These are phyloP conservation scores for Craterostigma plantagineum DNA, from an alignment of 257 asterid genomes.

Conservation along the genomic window DNA sequence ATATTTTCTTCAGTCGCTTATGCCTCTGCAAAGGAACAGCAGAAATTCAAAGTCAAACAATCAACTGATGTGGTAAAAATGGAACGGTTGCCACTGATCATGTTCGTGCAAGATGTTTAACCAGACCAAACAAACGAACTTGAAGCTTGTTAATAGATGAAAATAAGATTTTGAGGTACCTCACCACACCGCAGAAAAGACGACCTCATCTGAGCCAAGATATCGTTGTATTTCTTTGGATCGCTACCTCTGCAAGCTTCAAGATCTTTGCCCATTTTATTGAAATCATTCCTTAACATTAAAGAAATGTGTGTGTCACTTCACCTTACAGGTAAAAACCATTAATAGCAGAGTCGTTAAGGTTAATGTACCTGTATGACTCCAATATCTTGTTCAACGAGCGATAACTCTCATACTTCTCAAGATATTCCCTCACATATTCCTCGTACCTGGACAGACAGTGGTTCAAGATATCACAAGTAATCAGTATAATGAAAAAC, in stretches of 20 bases:
- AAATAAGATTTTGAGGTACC: no score
- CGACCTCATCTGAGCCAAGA: constrained; percentile 39
- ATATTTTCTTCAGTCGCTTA: constrained; percentile 60
- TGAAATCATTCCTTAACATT: constrained; percentile 48
- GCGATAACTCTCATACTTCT: constrained; percentile 53
- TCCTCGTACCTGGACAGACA: constrained; percentile 44
- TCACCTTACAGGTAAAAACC: not conserved
- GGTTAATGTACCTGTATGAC: constrained; percentile 48
- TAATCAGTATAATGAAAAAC: no score
- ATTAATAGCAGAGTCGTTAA: constrained; percentile 9
- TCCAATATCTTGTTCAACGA: constrained; percentile 54
- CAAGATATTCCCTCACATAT: constrained; percentile 77
- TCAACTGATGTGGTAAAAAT: not conserved
- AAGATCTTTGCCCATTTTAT: constrained; percentile 53
- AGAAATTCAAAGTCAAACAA: not conserved
- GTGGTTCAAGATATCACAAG: not conserved
- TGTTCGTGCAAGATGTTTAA: not conserved
- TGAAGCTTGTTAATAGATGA: no score
- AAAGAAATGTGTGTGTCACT: constrained; percentile 12
- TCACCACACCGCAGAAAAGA: constrained; percentile 65
- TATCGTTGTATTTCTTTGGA: constrained; percentile 32
- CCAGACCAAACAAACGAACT: not conserved
- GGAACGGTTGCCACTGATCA: not conserved
- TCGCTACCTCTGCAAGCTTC: constrained; percentile 51
- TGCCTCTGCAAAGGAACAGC: constrained; percentile 44